Base-by-base conservation (phyloP, 164 flowering plant genomes). In the Piper betle region DNA sequence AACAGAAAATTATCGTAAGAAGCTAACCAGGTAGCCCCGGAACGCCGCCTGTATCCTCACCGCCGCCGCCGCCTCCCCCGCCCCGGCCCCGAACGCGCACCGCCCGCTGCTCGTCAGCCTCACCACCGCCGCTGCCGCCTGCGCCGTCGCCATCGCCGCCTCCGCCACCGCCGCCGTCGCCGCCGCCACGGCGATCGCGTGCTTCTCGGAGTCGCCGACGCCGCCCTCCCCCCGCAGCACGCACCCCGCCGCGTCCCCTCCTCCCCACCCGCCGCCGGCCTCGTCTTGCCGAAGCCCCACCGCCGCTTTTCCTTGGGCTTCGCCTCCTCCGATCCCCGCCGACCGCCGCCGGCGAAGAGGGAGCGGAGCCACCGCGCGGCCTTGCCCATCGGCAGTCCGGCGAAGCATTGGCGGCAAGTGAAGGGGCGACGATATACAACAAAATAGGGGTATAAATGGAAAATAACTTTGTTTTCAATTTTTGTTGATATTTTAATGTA, bases 11-110 rank as follows among this genome's bases (percentile, higher is more conserved):
- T 2, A 25, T 25, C 33, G 33, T 0, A n/a, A 1, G 39, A 17
- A 13, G 68, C 78, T 68, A 33, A 91, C 97, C 89, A 91, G 75
- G 63, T 86, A 91, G 54, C 83, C 96, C 58, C 97, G 78, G 69
- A 91, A 91, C 2, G 83, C 83, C 0, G 91, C 72, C 70, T 91
- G 97, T 40, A 91, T 84, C 63, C 52, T 77, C 17, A 91, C 74
- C 17, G 96, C 85, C 7, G 96, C 88, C 40, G 68, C 37, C 0
- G 66, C 73, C 19, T 68, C 78, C 62, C 25, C 69, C 38, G 69
- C 67, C 2, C 70, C 65, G 37, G 57, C 52, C 41, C 63, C 58
- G 50, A 19, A 37, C 6, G 65, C 19, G 52, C 39, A 62, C 66
- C 85, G 57, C 3, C 88, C 80, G 54, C 82, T 73, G 58, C 80